Percentiles rank a stretch among this genome's conserved stretches.
Conservation (phyloP, 805 yeast species). For the Blastobotrys terrestris region DNA sequence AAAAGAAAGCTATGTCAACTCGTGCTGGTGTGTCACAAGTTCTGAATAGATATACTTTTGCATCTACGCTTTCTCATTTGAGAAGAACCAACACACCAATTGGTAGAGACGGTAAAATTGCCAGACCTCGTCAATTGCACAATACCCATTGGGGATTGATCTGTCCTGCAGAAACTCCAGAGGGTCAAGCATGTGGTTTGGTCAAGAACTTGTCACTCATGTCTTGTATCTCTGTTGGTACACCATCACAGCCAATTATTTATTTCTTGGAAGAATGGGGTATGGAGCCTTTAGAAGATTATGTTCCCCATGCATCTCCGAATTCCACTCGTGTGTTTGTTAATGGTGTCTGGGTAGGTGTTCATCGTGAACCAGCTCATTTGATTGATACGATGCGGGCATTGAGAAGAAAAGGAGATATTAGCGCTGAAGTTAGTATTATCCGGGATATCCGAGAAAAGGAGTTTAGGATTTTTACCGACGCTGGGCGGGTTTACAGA, state of each 20-base stretch:
- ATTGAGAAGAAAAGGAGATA: conserved; percentile 90
- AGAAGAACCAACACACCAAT: conserved; percentile 99
- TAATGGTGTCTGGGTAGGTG: conserved; percentile 99
- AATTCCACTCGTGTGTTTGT: conserved; percentile 92
- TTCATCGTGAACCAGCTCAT: conserved; percentile 92
- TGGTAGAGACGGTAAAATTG: conserved; percentile 98
- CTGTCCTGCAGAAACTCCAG: conserved; percentile 99
- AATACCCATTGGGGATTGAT: conserved; percentile 99
- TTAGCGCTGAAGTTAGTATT: conserved; percentile 92
- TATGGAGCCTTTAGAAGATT: conserved; percentile 95
- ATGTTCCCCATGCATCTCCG: conserved; percentile 85
- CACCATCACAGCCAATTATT: conserved; percentile 91
- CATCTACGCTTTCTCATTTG: conserved; percentile 97
- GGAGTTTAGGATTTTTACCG: conserved; percentile 93
- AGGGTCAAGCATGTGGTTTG: conserved; percentile 99
- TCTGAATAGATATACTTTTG: conserved; percentile 92
- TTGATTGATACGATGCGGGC: conserved; percentile 86
- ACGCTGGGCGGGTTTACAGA: conserved; percentile 97
- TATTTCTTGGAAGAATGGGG: conserved; percentile 98
- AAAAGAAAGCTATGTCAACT: conserved; percentile 97
- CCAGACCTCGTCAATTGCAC: conserved; percentile 98
- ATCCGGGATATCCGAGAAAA: conserved; percentile 95
- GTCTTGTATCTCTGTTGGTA: conserved; percentile 97
- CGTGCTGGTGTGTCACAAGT: conserved; percentile 99
- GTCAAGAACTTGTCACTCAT: conserved; percentile 93